Base-by-base conservation (phyloP, 345 rosid species). In the Rhizophora apiculata region DNA sequence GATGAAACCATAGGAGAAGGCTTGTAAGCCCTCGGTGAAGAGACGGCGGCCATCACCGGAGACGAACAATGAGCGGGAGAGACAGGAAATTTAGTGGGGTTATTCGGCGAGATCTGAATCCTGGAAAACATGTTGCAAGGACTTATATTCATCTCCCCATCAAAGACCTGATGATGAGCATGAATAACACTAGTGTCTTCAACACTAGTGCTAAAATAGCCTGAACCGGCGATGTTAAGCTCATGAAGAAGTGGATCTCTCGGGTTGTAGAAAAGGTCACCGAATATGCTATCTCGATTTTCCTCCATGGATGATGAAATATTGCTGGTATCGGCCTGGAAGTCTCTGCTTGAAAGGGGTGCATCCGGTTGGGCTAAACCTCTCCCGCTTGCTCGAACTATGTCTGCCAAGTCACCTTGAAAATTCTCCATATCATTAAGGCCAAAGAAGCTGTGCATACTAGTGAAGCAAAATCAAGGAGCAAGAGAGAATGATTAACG, bases 401-500 rank as follows among this genome's bases (percentile, higher is more conserved):
- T 80, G 78, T 90, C 96, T 5, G 90, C 88, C 68, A 90, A 82
- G 82, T 90, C 96, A 65, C 96, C 96, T 79, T 86, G 93, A 62
- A 75, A 85, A 68, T 82, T 84, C 60, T 90, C 88, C 96, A 90
- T 90, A 63, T 78, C 69, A 15, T 43, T 43, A 32, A 74, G 52
- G 59, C 70, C 83, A 54, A 82, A 77, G 46, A 79, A 72, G 52
- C 83, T 78, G 84, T 86, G 74, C 82, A 82, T 75, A 81, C 78
- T 83, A 76, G 26, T 26, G 15, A 13, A 26, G 5, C 36, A 72
- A 30, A n/a, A 18, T 9, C 26, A 39, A 2, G 6, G 19, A 30
- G 4, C 53, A 13, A 29, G 63, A 62, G 21, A 60, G n/a, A 11
- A 3, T 56, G 13, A 56, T 56, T 56, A 43, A 43, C 3, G 15